Evolutionary conservation across 306 rosid genomes (phyloP), one percentile per base, ranked within the genome.

Genomic region (Macrotyloma uniflorum): DNA sequence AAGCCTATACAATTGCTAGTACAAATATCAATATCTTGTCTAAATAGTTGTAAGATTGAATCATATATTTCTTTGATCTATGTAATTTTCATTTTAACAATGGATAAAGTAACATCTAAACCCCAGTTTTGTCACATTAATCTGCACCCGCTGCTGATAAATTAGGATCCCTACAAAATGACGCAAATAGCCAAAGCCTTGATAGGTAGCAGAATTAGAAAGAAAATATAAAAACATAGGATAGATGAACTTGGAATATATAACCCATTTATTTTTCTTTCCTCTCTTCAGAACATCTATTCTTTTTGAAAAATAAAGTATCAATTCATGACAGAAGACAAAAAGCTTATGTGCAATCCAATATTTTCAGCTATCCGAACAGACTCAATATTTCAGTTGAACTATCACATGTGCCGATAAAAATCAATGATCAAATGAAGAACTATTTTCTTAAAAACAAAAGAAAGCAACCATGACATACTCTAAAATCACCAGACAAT

Each of bases 401-500:
- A 36, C 45, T 35, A 55, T 49, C 71, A 76, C 11, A 45, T 54
- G 20, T 42, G 54, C 26, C 36, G 54, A 58, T 22, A 33, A 49
- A 30, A 40, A 54, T 57, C 14, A 42, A 47, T 11, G 10, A 9
- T n/a, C n/a, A n/a, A n/a, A n/a, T 45, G 50, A 55, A 45, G 61
- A 71, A 66, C 18, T 50, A 32, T 28, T 79, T 35, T 70, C 22
- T 35, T 26, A 10, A 19, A 70, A 67, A 50, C 11, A 24, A 22
- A 18, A 58, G 35, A 33, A 24, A 62, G 33, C 3, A 67, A 85
- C 38, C 67, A 47, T 19, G 54, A 74, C 92, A 76, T 96, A 96
- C 99, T 82, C 91, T 33, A 79, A 89, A 96, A 85, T 96, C 91
- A 74, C 97, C 92, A 13, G 96, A 93, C 82, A 96, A 91, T 83